Conservation (phyloP, 495 filamentous ascomycete species). For the Penicillium egyptiacum region DNA sequence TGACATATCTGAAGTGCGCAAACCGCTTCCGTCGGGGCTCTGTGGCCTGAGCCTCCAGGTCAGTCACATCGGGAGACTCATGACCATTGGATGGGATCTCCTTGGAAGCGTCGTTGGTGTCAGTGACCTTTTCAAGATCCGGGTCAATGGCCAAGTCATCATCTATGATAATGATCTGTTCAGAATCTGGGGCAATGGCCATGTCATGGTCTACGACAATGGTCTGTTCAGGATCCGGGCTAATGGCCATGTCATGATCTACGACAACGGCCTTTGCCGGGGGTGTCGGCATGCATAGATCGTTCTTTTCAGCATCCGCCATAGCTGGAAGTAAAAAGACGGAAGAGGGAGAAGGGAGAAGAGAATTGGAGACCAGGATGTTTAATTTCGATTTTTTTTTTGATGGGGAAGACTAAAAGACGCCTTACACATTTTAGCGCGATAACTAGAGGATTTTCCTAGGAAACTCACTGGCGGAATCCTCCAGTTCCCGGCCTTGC, state of each 20-base stretch:
- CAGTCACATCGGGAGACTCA: conserved; percentile 1
- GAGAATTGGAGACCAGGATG: neutral
- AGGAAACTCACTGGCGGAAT: conserved; percentile 11
- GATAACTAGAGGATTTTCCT: neutral
- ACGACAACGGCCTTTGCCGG: conserved; percentile 14
- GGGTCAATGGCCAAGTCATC: no score
- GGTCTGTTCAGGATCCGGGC: no score
- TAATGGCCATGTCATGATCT: neutral
- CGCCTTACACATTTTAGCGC: conserved; percentile 4
- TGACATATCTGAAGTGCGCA: conserved; percentile 26
- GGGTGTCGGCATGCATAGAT: conserved; percentile 11
- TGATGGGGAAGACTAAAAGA: neutral
- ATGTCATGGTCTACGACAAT: no score
- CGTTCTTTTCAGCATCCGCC: conserved; percentile 18
- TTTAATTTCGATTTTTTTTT: conserved; percentile 6
- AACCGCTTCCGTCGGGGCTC: conserved; percentile 17
- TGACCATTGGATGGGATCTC: conserved; percentile 1
- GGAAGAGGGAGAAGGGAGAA: conserved; percentile 6
- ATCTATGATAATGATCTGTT: no score
- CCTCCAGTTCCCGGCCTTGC: conserved; percentile 12
- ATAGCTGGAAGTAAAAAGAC: conserved; percentile 7
- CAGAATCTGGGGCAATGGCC: no score
- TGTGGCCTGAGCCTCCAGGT: conserved; percentile 16
- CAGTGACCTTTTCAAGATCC: neutral
- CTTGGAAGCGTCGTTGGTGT: conserved; percentile 5